phyloP scores from a whole-genome alignment of 2,329 filamentous ascomycete species.

The Sporothrix euskadiensis region DNA sequence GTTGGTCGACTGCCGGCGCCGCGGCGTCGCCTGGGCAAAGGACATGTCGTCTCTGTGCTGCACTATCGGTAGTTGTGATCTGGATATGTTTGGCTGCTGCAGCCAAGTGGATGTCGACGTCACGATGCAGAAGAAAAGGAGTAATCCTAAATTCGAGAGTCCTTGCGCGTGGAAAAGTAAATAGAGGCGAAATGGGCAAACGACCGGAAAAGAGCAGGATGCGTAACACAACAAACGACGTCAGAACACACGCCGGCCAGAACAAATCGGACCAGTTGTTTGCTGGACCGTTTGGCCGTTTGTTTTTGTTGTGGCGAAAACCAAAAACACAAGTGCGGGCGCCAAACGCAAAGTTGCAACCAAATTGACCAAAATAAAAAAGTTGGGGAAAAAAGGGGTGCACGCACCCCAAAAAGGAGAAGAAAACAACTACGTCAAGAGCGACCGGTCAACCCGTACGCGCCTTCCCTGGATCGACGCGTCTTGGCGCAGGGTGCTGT shows the following conservation, averaged over 20 bases:
- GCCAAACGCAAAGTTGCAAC: background rate
- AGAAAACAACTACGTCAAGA: slow-evolving; percentile 24
- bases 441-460: slow-evolving; percentile 5
- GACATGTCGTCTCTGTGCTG: slow-evolving; percentile 11
- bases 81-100: slow-evolving; percentile 10
- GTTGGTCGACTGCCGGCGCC: slow-evolving; percentile 23
- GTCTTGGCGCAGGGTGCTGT: background rate
- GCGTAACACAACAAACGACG: background rate
- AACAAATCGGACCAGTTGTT: background rate
- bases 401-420: slow-evolving; percentile 1
- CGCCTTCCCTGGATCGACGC: slow-evolving; percentile 23
- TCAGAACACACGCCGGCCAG: background rate
- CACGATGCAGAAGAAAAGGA: slow-evolving; percentile 22
- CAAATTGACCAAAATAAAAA: background rate
- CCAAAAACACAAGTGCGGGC: slow-evolving; percentile 1
- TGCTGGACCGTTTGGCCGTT: slow-evolving; percentile 1
- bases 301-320: slow-evolving; percentile 22
- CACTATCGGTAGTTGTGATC: background rate
- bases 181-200: background rate
- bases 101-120: slow-evolving; percentile 23
- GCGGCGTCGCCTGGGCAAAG: slow-evolving; percentile 23
- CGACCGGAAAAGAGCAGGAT: background rate
- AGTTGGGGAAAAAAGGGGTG: slow-evolving; percentile 1
- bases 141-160: background rate
- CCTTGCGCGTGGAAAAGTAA: background rate